phyloP scores from a whole-genome alignment of 2,329 filamentous ascomycete species.

The Niveomyces coronatus region DNA sequence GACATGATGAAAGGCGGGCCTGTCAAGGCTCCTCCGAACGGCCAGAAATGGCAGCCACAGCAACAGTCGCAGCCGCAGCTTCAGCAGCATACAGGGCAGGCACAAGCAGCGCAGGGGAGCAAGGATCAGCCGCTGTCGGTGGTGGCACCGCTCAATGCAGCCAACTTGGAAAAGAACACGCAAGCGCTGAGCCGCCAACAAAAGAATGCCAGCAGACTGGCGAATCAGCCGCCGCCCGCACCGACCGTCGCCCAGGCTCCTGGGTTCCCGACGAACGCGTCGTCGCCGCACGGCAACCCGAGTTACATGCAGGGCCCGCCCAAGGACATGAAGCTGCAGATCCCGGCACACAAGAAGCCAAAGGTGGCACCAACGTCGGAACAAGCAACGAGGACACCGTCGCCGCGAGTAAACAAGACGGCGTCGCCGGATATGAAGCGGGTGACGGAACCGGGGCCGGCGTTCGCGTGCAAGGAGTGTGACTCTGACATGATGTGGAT shows the following conservation, averaged over 20 bases:
- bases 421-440: slow-evolving; percentile 35
- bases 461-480: slow-evolving; percentile 40
- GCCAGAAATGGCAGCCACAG: too few relatives aligned
- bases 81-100: slow-evolving; percentile 19
- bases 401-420: slow-evolving; percentile 38
- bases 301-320: slow-evolving; percentile 42
- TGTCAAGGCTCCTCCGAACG: slow-evolving; percentile 14
- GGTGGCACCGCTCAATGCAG: slow-evolving; percentile 30
- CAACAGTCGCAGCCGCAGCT: too few relatives aligned
- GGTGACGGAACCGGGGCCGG: slow-evolving; percentile 27
- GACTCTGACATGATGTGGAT: slow-evolving; percentile 41
- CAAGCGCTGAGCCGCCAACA: slow-evolving; percentile 35
- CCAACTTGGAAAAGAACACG: slow-evolving; percentile 42
- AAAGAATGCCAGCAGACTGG: slow-evolving; percentile 30
- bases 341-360: slow-evolving; percentile 50
- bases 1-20: slow-evolving; percentile 27
- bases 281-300: slow-evolving; percentile 50
- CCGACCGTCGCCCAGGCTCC: slow-evolving; percentile 48
- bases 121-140: slow-evolving; percentile 13
- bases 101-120: slow-evolving; percentile 22
- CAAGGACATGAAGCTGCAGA: slow-evolving; percentile 43
- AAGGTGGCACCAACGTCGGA: slow-evolving; percentile 35
- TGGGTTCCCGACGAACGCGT: slow-evolving; percentile 39
- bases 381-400: slow-evolving; percentile 30
- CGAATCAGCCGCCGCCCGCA: slow-evolving; percentile 40